Percentiles rank a stretch among this genome's conserved stretches.
These are phyloP conservation scores for Bolboschoenus planiculmis DNA, from an alignment of 176 grass and related monocot genomes.

Conservation along the genomic window DNA sequence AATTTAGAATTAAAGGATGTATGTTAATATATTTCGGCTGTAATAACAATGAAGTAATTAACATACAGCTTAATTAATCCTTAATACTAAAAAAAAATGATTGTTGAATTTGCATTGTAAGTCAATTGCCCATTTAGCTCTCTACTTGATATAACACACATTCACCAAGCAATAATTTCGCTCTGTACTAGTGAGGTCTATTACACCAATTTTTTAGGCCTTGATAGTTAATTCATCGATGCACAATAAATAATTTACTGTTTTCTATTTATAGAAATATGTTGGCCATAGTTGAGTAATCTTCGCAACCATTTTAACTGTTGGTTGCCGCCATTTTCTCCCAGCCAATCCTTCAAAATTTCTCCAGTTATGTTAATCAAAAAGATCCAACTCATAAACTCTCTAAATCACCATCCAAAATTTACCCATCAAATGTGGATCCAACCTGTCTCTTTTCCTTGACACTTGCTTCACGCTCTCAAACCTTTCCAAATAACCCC, in stretches of 20 bases:
- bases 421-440: conserved; percentile 26
- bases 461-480: conserved; percentile 39
- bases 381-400: conserved; percentile 17
- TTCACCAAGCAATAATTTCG: not conserved
- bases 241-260: not conserved
- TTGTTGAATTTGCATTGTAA: not conserved
- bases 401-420: conserved; percentile 20
- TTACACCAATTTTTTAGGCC: not conserved
- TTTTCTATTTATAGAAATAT: not conserved
- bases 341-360: conserved; percentile 30
- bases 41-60: too few species aligned
- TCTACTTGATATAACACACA: not conserved
- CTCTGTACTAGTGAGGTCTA: not conserved
- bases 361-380: not conserved
- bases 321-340: conserved; percentile 66
- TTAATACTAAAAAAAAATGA: too few species aligned
- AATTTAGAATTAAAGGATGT: too few species aligned
- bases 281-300: not conserved
- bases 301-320: not conserved
- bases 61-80: too few species aligned
- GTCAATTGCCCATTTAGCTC: not conserved
- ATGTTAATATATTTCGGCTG: too few species aligned
- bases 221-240: not conserved
- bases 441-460: not conserved
- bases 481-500: conserved; percentile 11